phyloP scores from a whole-genome alignment of 2,329 filamentous ascomycete species.

The Colletotrichum zoysiae region DNA sequence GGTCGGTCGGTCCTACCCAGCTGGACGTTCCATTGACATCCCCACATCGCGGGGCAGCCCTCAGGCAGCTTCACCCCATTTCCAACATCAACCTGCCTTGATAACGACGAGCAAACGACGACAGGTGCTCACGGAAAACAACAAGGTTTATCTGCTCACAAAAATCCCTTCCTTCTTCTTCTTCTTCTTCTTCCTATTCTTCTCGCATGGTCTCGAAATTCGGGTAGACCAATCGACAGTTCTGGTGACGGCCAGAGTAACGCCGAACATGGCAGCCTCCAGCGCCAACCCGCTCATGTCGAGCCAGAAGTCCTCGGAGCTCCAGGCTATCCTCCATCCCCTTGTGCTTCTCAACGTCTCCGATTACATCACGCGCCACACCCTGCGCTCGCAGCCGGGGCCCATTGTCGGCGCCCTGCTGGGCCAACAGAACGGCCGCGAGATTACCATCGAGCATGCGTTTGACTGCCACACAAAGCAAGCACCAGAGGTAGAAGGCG shows the following conservation, averaged over 20 bases:
- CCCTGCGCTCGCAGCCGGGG: conserved; percentile 78
- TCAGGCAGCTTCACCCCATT: conserved; percentile 22
- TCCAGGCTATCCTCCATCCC: conserved; percentile 89
- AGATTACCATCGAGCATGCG: conserved; percentile 92
- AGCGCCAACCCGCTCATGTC: conserved; percentile 71
- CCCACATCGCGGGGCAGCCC: conserved; percentile 40
- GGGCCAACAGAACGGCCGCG: conserved; percentile 89
- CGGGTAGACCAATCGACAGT: background rate
- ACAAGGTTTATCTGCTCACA: too few species aligned
- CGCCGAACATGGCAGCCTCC: conserved; percentile 61
- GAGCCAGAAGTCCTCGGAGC: conserved; percentile 75
- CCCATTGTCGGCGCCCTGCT: conserved; percentile 90
- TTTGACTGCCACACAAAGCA: conserved; percentile 80
- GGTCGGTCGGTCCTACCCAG: too few species aligned
- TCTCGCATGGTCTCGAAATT: conserved; percentile 16
- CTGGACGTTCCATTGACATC: conserved; percentile 5
- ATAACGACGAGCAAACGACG: background rate
- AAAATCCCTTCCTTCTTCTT: background rate
- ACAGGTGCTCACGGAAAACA: background rate
- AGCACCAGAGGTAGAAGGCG: conserved; percentile 61
- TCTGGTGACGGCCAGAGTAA: conserved; percentile 33
- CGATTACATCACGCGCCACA: conserved; percentile 94
- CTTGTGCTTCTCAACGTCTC: conserved; percentile 96
- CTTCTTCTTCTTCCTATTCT: background rate
- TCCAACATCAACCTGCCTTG: background rate